Base-by-base conservation (phyloP, 148 eudicot species). In the Arbutus unedo region DNA sequence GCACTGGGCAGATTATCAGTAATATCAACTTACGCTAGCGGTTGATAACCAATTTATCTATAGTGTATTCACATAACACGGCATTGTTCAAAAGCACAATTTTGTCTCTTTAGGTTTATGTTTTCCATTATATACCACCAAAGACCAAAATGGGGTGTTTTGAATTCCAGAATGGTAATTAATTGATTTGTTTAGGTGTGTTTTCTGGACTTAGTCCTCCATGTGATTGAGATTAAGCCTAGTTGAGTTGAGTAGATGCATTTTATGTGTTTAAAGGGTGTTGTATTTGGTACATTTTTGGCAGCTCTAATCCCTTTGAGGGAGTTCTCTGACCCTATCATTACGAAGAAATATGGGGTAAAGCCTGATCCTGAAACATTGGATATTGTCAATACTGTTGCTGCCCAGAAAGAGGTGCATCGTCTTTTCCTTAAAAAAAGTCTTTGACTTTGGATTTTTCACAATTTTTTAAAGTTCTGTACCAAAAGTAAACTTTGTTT, bases 271-370 rank as follows among this genome's bases (percentile, higher is more conserved):
- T 81, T 82, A 4, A 57, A 3, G n/a, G 18, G 54, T 23, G 41
- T 18, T 50, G n/a, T 70, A 38, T 51, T 53, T 81, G 76, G 16
- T 41, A 5, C 2, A 21, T 51, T 75, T 19, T 75, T 66, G 21
- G 83, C 86, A 95, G 97, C 98, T 79, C 81, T 92, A 21, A 93
- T 95, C 86, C 95, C 93, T 45, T 84, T 88, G 79, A 25, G 49
- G 4, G 97, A 95, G 38, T 83, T 92, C 74, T 80, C 86, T 8
- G 84, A 92, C 44, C 81, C 91, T 8, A 4, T 41, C 5, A 62
- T 80, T 79, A 89, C 88, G 94, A 92, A 92, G 97, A 95, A 91
- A 85, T 95, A 93, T 48, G 90, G 87, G 3, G 88, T 91, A 43
- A 70, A 73, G 19, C 93, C 93, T 16, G 98, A 95, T 72, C 85